These are phyloP conservation scores for Ophiosphaerella herpotricha DNA, from an alignment of 2,329 filamentous ascomycete species.

Conservation along the genomic window DNA sequence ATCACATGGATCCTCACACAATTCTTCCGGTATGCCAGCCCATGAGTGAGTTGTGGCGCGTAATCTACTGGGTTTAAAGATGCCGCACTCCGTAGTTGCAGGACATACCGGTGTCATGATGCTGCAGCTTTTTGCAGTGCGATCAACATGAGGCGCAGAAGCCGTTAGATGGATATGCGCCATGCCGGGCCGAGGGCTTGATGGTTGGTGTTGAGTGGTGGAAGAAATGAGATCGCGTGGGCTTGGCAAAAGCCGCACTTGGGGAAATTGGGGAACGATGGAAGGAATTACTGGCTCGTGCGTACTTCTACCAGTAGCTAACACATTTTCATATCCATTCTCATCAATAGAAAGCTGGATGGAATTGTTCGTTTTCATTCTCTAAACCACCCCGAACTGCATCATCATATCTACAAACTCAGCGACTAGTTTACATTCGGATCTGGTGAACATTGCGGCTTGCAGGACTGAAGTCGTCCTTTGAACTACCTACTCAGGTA, in stretches of 20 bases:
- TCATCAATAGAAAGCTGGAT: too few relatives aligned
- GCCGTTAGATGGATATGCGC: constrained; percentile 1
- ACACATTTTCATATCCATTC: too few relatives aligned
- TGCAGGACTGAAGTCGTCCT: too few relatives aligned
- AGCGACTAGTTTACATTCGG: too few relatives aligned
- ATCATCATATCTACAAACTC: too few relatives aligned
- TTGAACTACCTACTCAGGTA: too few relatives aligned
- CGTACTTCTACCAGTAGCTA: too few relatives aligned
- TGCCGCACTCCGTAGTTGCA: constrained; percentile 3
- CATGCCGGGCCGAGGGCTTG: not conserved
- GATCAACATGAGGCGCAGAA: not conserved
- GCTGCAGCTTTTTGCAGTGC: not conserved
- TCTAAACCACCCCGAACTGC: too few relatives aligned
- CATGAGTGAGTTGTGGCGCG: constrained; percentile 8
- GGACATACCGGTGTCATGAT: not conserved
- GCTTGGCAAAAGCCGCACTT: not conserved
- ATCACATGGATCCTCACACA: constrained; percentile 5
- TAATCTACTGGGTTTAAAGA: not conserved
- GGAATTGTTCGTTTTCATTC: too few relatives aligned
- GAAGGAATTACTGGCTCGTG: too few relatives aligned
- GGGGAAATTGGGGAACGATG: too few relatives aligned
- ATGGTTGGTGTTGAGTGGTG: constrained; percentile 2
- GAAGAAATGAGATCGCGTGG: constrained; percentile 4
- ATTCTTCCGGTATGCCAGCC: constrained; percentile 18
- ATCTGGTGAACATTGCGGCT: too few relatives aligned